phyloP scores from a whole-genome alignment of 1,139 yeast genomes.

The Ogataea hybrid region DNA sequence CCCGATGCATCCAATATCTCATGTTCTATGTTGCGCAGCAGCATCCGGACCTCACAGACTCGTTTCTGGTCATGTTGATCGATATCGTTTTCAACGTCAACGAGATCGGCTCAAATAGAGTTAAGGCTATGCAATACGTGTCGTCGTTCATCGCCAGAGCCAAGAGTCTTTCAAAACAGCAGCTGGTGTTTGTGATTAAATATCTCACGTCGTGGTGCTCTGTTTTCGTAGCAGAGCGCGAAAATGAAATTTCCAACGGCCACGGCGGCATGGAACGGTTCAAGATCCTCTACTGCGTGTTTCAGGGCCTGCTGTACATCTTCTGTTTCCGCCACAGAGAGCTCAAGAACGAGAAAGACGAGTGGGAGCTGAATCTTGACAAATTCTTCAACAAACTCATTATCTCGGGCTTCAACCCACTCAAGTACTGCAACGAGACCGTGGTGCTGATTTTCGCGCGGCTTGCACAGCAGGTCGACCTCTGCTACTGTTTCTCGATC shows the following conservation, averaged over 20 bases:
- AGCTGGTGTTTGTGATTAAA: constrained; percentile 73
- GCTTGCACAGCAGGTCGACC: constrained; percentile 84
- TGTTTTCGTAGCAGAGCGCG: constrained; percentile 78
- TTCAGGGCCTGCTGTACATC: constrained; percentile 86
- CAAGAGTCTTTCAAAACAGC: constrained; percentile 63
- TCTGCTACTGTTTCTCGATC: constrained; percentile 90
- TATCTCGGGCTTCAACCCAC: constrained; percentile 87
- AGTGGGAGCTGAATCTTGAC: constrained; percentile 84
- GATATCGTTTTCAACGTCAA: constrained; percentile 74
- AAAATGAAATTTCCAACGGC: constrained; percentile 67
- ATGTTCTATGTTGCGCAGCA: constrained; percentile 81
- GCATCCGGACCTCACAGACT: constrained; percentile 79
- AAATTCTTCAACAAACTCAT: constrained; percentile 84
- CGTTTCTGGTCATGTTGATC: constrained; percentile 76
- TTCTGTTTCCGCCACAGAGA: constrained; percentile 81
- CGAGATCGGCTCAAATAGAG: constrained; percentile 70
- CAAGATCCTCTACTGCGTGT: constrained; percentile 86
- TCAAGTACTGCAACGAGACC: constrained; percentile 89
- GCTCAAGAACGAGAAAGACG: constrained; percentile 40
- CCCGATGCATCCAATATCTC: constrained; percentile 84
- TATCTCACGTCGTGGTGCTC: constrained; percentile 82
- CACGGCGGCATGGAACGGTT: constrained; percentile 77
- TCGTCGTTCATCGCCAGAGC: constrained; percentile 93
- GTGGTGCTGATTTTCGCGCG: constrained; percentile 94
- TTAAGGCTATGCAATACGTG: constrained; percentile 88